Percentiles rank a stretch among this genome's conserved stretches.
Evolutionary conservation across 495 filamentous ascomycete species (phyloP).

Genomic region (Aspergillus avenaceus): DNA sequence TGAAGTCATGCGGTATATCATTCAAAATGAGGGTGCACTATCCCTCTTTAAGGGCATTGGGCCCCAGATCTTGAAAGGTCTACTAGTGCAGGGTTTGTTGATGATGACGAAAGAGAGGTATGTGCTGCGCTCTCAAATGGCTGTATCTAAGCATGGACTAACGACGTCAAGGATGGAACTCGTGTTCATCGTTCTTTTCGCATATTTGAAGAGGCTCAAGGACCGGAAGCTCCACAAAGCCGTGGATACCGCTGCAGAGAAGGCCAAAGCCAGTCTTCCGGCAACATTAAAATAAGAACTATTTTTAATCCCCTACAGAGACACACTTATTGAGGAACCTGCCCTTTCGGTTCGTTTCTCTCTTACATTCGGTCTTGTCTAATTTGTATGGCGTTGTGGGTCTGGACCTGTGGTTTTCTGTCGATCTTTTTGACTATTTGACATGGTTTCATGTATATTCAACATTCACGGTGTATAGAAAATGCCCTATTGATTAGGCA

Average conservation of each 20-base stretch:
- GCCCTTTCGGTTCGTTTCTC: constrained; percentile 7
- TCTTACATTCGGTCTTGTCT: constrained; percentile 9
- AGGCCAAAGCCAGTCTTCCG: constrained; percentile 40
- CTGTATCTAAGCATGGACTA: constrained; percentile 16
- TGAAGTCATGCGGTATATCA: constrained; percentile 91
- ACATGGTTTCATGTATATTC: constrained; percentile 13
- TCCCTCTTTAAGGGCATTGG: constrained; percentile 96
- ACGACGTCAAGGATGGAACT: constrained; percentile 71
- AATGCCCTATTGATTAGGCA: constrained; percentile 1
- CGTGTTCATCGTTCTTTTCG: constrained; percentile 80
- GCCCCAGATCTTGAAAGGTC: constrained; percentile 87
- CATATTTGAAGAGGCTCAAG: constrained; percentile 68
- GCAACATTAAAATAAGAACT: constrained; percentile 39
- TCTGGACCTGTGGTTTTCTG: constrained; percentile 11
- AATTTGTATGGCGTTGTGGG: constrained; percentile 24
- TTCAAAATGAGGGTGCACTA: constrained; percentile 76
- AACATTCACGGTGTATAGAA: constrained; percentile 13
- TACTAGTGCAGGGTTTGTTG: constrained; percentile 88
- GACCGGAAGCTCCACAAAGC: constrained; percentile 67
- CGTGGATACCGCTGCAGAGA: constrained; percentile 40
- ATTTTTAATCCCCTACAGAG: not conserved
- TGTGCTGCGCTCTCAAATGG: constrained; percentile 16
- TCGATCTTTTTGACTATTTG: constrained; percentile 1
- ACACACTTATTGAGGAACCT: constrained; percentile 4
- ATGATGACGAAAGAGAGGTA: constrained; percentile 99